A percentile compares a stretch with the other conserved stretches of the same genome.
Conservation (phyloP, 768 basidiomycete species). For the Lactifluus echinatus region DNA sequence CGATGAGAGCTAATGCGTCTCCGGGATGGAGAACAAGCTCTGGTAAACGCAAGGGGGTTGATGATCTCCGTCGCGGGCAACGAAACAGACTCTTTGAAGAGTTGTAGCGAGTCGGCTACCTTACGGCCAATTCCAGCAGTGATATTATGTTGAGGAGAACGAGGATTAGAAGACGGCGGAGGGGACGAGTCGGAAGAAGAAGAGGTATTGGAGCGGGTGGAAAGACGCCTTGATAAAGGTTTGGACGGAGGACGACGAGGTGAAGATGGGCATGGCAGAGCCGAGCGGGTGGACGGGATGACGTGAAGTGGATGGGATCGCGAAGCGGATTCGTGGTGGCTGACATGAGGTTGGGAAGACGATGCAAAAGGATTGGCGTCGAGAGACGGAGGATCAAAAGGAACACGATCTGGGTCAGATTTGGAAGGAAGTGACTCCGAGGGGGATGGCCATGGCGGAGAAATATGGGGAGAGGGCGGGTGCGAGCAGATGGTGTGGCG, state of each 20-base stretch:
- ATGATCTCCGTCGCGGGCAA: constrained; percentile 28
- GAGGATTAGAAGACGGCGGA: constrained; percentile 27
- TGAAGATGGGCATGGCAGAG: constrained; percentile 7
- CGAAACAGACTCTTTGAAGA: constrained; percentile 68
- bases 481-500: not conserved
- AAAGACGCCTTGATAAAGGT: constrained; percentile 20
- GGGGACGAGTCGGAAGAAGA: constrained; percentile 27
- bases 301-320: constrained; percentile 11
- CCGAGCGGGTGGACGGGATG: constrained; percentile 7
- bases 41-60: constrained; percentile 27
- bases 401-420: constrained; percentile 13
- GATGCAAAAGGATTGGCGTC: constrained; percentile 12
- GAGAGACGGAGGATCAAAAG: not conserved
- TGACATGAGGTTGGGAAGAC: constrained; percentile 11
- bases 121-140: constrained; percentile 62
- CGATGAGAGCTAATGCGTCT: constrained; percentile 28
- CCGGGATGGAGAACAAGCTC: constrained; percentile 23
- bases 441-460: constrained; percentile 8
- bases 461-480: constrained; percentile 13
- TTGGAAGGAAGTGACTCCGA: constrained; percentile 7
- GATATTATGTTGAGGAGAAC: constrained; percentile 25
- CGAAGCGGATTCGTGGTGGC: constrained; percentile 10
- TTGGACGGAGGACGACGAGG: constrained; percentile 11
- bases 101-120: constrained; percentile 71
- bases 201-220: constrained; percentile 25